Base-by-base conservation (phyloP, 2,329 filamentous ascomycete species). In the Magnaporthiopsis poae region DNA sequence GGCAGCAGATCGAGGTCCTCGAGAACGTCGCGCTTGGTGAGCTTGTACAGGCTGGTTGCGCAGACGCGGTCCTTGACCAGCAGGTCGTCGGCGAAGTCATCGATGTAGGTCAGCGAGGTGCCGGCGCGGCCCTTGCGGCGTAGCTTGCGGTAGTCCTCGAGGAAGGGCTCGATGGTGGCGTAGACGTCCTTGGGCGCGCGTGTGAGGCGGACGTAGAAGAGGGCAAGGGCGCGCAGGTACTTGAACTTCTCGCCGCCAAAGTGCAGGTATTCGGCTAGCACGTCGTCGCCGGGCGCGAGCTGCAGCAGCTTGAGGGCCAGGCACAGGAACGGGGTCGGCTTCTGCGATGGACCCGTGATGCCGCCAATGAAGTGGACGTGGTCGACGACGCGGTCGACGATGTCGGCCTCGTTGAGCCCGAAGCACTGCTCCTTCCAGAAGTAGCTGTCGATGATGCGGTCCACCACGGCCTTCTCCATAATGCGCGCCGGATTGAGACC, bases 401-500 rank as follows among this genome's bases (percentile, higher is more conserved):
- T 81, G 77, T 88, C 86, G 65, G 86, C 86, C 75, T 89, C 87
- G 80, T 98, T 99, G 70, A 99, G 84, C 60, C 90, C 95, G 78
- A 98, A 99, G 77, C 95, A 97, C 80, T 97, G 93, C 79, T 98
- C 95, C 78, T 97, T 97, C 90, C 92, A 99, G 81, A 96, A 99
- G 80, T 96, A 96, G 65, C 88, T 91, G 74, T 96, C 92, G 71
- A 93, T 88, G 77, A 99, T 97, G 75, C 95, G 92, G 79, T 99
- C 95, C 74, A 91, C 90, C 70, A 97, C 92, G 60, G 92, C 90
- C 77, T 96, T 96, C 78, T 98, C 94, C 84, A 98, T 90, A 68
- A 98, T 90, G 5, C 90, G 93, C n/a, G 92, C 91, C 0, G 94
- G 94, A 79, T 97, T 97, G 74, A 96, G 89, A 68, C 92, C 92